Evolutionary conservation across 2,329 filamentous ascomycete species (phyloP).

Genomic region (Beauveria rudraprayagi): DNA sequence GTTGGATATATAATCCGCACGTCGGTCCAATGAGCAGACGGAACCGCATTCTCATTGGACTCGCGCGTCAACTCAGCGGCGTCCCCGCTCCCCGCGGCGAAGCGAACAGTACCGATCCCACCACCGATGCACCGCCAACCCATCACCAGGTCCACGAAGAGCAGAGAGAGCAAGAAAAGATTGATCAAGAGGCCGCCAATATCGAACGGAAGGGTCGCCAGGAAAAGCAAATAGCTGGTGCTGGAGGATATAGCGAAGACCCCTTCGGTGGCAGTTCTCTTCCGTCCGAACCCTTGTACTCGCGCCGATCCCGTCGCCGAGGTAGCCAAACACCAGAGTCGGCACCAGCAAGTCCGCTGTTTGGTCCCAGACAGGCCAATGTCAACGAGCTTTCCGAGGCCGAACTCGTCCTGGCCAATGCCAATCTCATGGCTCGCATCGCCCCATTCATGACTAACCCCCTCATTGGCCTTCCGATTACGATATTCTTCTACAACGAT

Average conservation of each 20-base stretch:
- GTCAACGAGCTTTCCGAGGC: constrained; percentile 59
- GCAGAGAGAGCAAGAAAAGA: constrained; percentile 52
- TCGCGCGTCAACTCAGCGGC: constrained; percentile 81
- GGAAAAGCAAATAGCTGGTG: constrained; percentile 62
- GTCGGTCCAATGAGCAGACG: constrained; percentile 76
- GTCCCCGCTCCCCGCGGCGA: constrained; percentile 59
- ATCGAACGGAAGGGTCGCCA: constrained; percentile 65
- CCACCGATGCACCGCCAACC: constrained; percentile 14
- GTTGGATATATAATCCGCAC: constrained; percentile 89
- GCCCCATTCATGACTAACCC: constrained; percentile 86
- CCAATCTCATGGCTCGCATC: constrained; percentile 78
- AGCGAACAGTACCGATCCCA: constrained; percentile 16
- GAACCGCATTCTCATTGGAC: constrained; percentile 76
- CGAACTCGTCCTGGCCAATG: constrained; percentile 73
- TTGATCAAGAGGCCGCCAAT: constrained; percentile 65
- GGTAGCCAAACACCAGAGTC: constrained; percentile 31
- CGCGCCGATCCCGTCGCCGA: constrained; percentile 19
- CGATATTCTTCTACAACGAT: constrained; percentile 92
- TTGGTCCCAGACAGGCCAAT: constrained; percentile 30
- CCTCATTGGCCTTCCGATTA: constrained; percentile 68
- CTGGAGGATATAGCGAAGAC: constrained; percentile 66
- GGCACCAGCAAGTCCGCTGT: constrained; percentile 34
- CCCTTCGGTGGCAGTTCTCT: constrained; percentile 38
- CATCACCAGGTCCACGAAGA: constrained; percentile 34
- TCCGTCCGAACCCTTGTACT: constrained; percentile 25